Evolutionary conservation across 164 flowering plant species (phyloP).

Genomic region (Vitis rotundifolia): DNA sequence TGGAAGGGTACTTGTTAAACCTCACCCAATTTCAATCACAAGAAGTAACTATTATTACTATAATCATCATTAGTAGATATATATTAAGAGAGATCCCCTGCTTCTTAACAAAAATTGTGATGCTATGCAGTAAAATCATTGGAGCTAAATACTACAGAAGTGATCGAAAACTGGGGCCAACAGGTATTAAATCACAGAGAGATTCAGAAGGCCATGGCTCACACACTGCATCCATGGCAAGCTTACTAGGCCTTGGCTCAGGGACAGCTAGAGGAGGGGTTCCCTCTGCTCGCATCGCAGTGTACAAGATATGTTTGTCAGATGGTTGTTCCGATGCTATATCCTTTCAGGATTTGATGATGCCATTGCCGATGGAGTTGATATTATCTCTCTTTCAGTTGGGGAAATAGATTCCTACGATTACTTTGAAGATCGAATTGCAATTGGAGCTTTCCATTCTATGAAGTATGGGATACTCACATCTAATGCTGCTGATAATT

Average conservation of each 20-base stretch:
- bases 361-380: conserved; percentile 77
- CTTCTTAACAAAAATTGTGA: background rate
- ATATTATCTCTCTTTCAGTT: conserved; percentile 58
- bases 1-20: conserved; percentile 64
- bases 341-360: conserved; percentile 69
- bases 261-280: conserved; percentile 72
- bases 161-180: background rate
- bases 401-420: conserved; percentile 16
- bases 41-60: conserved; percentile 39
- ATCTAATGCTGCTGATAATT: too few relatives aligned
- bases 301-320: conserved; percentile 63
- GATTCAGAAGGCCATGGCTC: conserved; percentile 68
- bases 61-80: too few relatives aligned
- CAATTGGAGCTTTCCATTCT: conserved; percentile 27
- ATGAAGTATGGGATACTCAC: background rate
- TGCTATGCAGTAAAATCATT: conserved; percentile 47
- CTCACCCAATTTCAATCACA: conserved; percentile 54
- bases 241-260: conserved; percentile 41
- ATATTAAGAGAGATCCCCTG: too few relatives aligned
- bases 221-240: conserved; percentile 71
- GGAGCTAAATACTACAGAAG: conserved; percentile 49
- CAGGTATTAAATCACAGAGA: conserved; percentile 41
- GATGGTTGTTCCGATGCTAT: conserved; percentile 44
- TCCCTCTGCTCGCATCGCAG: conserved; percentile 62
- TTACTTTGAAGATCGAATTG: too few relatives aligned